A percentile compares a stretch with the other conserved stretches of the same genome.
These are phyloP conservation scores for Protomyces pachydermus DNA, from an alignment of 1,139 yeast genomes.

Conservation along the genomic window DNA sequence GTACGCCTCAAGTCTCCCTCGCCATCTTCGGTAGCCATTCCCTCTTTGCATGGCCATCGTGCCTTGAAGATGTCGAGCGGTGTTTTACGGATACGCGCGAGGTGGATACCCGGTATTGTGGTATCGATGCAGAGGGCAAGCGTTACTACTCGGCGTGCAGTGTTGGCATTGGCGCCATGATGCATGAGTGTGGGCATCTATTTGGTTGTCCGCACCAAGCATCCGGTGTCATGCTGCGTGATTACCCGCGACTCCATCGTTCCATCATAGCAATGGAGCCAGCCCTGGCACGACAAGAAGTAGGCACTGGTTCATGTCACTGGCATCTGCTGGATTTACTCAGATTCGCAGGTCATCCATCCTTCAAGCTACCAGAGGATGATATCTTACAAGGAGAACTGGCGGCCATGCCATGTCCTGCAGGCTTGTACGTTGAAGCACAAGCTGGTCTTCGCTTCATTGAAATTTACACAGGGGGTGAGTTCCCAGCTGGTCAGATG, in stretches of 20 bases:
- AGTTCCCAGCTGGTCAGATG: conserved; percentile 59
- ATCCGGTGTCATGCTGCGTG: conserved; percentile 84
- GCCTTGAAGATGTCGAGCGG: conserved; percentile 63
- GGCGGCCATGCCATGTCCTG: conserved; percentile 33
- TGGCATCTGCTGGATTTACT: conserved; percentile 82
- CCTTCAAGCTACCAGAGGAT: conserved; percentile 59
- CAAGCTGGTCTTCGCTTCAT: conserved; percentile 65
- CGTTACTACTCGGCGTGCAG: conserved; percentile 85
- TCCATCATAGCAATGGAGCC: conserved; percentile 66
- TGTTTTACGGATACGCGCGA: conserved; percentile 64
- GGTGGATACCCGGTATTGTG: conserved; percentile 64
- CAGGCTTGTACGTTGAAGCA: conserved; percentile 51
- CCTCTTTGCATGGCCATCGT: conserved; percentile 79
- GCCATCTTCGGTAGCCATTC: conserved; percentile 96
- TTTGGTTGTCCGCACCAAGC: conserved; percentile 91
- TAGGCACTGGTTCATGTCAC: conserved; percentile 64
- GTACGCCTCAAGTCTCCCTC: conserved; percentile 57
- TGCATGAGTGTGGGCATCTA: conserved; percentile 92
- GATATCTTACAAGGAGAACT: conserved; percentile 37
- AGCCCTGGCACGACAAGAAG: conserved; percentile 55
- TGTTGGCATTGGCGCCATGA: conserved; percentile 83
- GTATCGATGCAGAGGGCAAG: conserved; percentile 79
- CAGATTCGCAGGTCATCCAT: conserved; percentile 74
- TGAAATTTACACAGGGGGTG: conserved; percentile 53
- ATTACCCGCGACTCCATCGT: conserved; percentile 73